phyloP scores from a whole-genome alignment of 1,284 basidiomycete species.

The Cutaneotrichosporon curvatum region DNA sequence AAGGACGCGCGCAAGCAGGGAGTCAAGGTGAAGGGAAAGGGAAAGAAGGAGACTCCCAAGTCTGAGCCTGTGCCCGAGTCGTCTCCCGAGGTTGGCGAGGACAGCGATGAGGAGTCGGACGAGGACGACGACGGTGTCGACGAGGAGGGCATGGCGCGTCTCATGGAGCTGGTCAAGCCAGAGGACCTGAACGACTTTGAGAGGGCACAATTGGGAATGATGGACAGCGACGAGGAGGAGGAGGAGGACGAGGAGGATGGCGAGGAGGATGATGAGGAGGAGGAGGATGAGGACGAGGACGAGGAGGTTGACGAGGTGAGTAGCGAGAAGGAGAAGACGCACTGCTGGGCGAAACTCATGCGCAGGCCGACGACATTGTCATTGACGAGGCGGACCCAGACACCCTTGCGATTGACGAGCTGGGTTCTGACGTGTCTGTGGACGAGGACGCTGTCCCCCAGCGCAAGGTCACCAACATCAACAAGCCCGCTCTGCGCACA shows the following conservation, averaged over 20 bases:
- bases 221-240: slow-evolving; percentile 46
- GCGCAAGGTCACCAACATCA: slow-evolving; percentile 75
- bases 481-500: slow-evolving; percentile 72
- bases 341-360: not conserved
- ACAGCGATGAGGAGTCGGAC: slow-evolving; percentile 48
- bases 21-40: slow-evolving; percentile 20
- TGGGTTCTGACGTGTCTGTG: slow-evolving; percentile 55
- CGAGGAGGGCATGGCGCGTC: slow-evolving; percentile 66
- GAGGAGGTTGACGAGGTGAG: slow-evolving; percentile 53
- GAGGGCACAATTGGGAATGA: slow-evolving; percentile 23
- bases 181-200: slow-evolving; percentile 40
- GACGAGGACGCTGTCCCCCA: slow-evolving; percentile 70
- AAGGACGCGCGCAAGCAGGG: slow-evolving; percentile 27
- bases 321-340: slow-evolving; percentile 39
- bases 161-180: slow-evolving; percentile 59
- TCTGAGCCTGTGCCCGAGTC: slow-evolving; percentile 11
- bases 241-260: slow-evolving; percentile 67
- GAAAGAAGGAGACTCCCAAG: slow-evolving; percentile 9
- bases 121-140: slow-evolving; percentile 76
- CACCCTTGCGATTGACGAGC: slow-evolving; percentile 62
- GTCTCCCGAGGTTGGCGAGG: slow-evolving; percentile 9
- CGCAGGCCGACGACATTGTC: slow-evolving; percentile 31
- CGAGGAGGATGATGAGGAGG: slow-evolving; percentile 57
- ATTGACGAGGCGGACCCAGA: slow-evolving; percentile 47
- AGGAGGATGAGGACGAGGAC: slow-evolving; percentile 54